Conservation (phyloP, 1,284 basidiomycete genomes). For the Gomphus bonarii region DNA sequence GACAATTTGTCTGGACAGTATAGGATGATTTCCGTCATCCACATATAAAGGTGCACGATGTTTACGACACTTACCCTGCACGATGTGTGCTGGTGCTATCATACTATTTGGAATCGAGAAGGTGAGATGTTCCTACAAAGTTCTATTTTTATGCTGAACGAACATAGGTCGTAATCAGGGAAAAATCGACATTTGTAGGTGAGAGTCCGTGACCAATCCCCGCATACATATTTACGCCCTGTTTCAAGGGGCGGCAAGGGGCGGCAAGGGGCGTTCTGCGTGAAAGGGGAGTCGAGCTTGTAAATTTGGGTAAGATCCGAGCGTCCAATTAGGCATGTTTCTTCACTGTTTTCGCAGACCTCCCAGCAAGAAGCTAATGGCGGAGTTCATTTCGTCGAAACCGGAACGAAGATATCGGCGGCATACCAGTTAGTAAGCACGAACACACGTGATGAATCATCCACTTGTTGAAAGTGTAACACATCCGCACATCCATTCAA, state of each 20-base stretch:
- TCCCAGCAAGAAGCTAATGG: conserved; percentile 36
- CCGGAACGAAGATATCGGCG: conserved; percentile 54
- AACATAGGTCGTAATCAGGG: conserved; percentile 50
- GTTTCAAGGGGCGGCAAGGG: too few species aligned
- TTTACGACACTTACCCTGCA: conserved; percentile 36
- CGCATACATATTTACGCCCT: neutral
- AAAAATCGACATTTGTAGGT: conserved; percentile 35
- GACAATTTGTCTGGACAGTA: conserved; percentile 11
- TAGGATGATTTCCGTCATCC: conserved; percentile 7
- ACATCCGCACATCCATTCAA: too few species aligned
- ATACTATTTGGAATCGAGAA: conserved; percentile 23
- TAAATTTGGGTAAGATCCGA: conserved; percentile 24
- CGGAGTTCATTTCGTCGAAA: conserved; percentile 35
- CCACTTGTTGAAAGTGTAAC: too few species aligned
- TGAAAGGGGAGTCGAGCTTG: conserved; percentile 39
- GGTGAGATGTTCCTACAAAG: neutral
- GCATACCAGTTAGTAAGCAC: too few species aligned
- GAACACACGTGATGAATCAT: too few species aligned
- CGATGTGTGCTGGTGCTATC: conserved; percentile 53
- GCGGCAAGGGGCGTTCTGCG: conserved; percentile 41
- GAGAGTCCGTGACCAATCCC: neutral
- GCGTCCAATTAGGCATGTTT: neutral
- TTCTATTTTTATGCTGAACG: conserved; percentile 32
- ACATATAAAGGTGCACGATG: conserved; percentile 4
- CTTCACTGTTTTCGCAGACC: conserved; percentile 19